phyloP scores from a whole-genome alignment of 2,329 filamentous ascomycete species.

The Cylindrodendrum hubeiense region DNA sequence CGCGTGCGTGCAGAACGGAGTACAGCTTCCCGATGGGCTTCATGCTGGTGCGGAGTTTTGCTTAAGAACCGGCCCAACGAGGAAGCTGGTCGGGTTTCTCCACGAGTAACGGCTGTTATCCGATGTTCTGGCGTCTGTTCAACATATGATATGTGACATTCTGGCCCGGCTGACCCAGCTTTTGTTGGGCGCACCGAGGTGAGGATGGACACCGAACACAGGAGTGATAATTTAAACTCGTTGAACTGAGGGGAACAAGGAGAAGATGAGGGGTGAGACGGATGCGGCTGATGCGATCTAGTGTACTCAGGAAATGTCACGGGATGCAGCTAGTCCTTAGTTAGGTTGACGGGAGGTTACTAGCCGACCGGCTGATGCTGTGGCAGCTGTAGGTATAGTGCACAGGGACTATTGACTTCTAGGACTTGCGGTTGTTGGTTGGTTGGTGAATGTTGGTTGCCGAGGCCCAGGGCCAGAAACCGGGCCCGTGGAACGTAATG shows the following conservation, averaged over 20 bases:
- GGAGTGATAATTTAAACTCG: neutral
- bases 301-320: constrained; percentile 2
- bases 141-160: neutral
- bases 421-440: neutral
- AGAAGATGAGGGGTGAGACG: neutral
- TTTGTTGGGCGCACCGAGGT: neutral
- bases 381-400: neutral
- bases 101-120: neutral
- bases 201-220: neutral
- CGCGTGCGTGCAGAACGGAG: neutral
- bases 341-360: neutral
- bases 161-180: no score
- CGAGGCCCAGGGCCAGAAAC: constrained; percentile 2
- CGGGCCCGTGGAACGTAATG: neutral
- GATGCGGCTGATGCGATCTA: neutral
- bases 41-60: neutral
- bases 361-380: neutral
- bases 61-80: neutral
- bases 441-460: constrained; percentile 1
- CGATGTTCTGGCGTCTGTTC: neutral
- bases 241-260: no score
- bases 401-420: neutral
- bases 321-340: neutral
- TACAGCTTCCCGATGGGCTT: neutral
- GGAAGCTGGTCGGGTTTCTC: neutral